phyloP scores from a whole-genome alignment of 2,329 filamentous ascomycete genomes.

The Tolypocladium inflatum region DNA sequence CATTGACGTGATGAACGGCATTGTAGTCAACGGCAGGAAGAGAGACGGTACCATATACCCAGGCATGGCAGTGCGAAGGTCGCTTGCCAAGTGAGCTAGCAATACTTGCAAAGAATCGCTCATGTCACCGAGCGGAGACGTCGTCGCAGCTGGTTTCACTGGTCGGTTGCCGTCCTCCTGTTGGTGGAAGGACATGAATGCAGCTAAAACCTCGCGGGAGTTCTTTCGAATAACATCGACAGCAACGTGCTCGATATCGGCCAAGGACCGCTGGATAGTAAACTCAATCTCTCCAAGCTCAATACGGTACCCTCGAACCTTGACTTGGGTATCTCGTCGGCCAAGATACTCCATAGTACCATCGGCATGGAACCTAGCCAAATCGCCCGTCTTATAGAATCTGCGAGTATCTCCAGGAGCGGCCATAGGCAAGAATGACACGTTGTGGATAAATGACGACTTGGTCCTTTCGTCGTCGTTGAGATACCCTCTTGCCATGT shows the following conservation, averaged over 20 bases:
- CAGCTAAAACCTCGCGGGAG: not conserved
- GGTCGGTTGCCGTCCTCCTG: no score
- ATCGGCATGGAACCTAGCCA: conserved; percentile 18
- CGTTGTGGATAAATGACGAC: not conserved
- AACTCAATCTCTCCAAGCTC: not conserved
- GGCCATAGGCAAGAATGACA: not conserved
- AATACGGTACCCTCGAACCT: conserved; percentile 14
- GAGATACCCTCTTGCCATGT: not conserved
- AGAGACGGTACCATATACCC: no score
- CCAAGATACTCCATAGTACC: conserved; percentile 10
- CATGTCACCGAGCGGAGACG: no score
- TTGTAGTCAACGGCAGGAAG: no score
- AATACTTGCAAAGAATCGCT: no score
- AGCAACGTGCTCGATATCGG: not conserved
- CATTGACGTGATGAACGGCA: no score
- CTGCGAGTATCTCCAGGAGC: not conserved
- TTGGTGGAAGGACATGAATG: not conserved
- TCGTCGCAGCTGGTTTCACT: no score
- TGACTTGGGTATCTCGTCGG: conserved; percentile 15
- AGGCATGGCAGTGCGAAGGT: no score
- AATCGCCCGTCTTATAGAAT: conserved; percentile 10
- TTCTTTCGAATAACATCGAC: not conserved
- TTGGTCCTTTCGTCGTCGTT: not conserved
- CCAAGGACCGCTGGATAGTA: not conserved
- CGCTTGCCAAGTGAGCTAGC: no score